Evolutionary conservation across 1,284 basidiomycete genomes (phyloP).

Genomic region (Marasmius sp.): DNA sequence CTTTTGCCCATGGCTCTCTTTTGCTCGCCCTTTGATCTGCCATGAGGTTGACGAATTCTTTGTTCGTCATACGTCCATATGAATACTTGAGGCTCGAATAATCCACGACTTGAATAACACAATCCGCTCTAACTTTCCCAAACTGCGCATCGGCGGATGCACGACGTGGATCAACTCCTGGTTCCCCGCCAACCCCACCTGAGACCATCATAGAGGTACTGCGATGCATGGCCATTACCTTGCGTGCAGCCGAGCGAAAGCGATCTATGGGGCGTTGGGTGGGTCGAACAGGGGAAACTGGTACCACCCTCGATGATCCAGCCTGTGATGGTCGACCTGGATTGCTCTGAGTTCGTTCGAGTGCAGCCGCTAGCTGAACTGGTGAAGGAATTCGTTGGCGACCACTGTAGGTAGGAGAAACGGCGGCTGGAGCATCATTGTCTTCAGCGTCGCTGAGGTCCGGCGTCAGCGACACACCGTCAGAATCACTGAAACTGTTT

Average conservation of each 20-base stretch:
- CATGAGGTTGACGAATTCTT: slow-evolving; percentile 51
- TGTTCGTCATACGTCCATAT: slow-evolving; percentile 57
- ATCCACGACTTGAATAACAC: slow-evolving; percentile 61
- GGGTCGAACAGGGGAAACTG: slow-evolving; percentile 2
- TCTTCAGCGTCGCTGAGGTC: slow-evolving; percentile 33
- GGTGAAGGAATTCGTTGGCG: slow-evolving; percentile 3
- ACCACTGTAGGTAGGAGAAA: slow-evolving; percentile 14
- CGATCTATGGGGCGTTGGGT: slow-evolving; percentile 32
- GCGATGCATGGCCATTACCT: slow-evolving; percentile 48
- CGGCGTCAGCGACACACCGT: slow-evolving; percentile 46
- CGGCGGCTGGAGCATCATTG: slow-evolving; percentile 19
- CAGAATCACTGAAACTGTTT: slow-evolving; percentile 50
- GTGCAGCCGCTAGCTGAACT: not conserved
- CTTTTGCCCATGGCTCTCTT: slow-evolving; percentile 52
- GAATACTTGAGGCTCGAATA: slow-evolving; percentile 53
- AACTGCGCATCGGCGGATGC: slow-evolving; percentile 46
- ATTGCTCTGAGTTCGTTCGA: not conserved
- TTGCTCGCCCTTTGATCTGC: slow-evolving; percentile 36
- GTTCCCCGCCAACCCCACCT: slow-evolving; percentile 56
- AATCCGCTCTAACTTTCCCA: slow-evolving; percentile 56
- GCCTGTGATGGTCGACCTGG: not conserved
- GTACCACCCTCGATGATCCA: not conserved
- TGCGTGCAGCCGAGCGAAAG: slow-evolving; percentile 44
- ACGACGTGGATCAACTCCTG: slow-evolving; percentile 57
- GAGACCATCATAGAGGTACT: slow-evolving; percentile 34